Evolutionary conservation across 345 rosid species (phyloP), one percentile per base, ranked within the genome.

Genomic region (Eucalyptus marginata): DNA sequence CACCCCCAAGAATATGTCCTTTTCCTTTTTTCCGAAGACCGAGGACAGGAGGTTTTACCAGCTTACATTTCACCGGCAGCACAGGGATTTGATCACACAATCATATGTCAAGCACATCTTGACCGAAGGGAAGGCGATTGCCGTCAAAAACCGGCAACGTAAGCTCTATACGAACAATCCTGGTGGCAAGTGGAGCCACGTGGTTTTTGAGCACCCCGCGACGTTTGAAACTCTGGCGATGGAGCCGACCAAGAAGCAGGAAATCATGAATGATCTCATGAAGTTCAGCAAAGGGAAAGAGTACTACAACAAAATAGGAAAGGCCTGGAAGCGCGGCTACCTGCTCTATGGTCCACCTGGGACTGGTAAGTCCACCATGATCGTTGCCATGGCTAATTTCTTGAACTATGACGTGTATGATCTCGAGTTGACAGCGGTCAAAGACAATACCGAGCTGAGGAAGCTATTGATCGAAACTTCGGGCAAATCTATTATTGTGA

Each of bases 331-430:
- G 47, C 68, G 90, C 18, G 90, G 90, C 10, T 89, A 89, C 86
- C 68, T 89, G 85, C 86, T 89, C 27, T 71, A 36, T 29, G 90
- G 90, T 3, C 92, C 90, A 33, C 92, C 92, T 2, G 92, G 92
- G 58, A 90, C 92, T 2, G 92, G 92, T 22, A 90, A 90, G 51
- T 89, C 92, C 20, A 89, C 92, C 44, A 90, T 90, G 92, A 84
- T 90, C 22, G 92, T 89, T 40, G 90, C 89, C 58, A 90, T 90
- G 83, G 92, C 91, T 10, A 90, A 90, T 33, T 87, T 46, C 84
- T 52, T 88, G 90, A 40, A 59, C 31, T 88, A 88, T 31, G 90
- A 89, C 8, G 68, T 89, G 27, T 90, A 90, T 24, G 90, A 90
- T 54, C 86, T 89, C 24, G 92, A 90, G 87, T 71, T 90, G 46